phyloP scores from a whole-genome alignment of 148 eudicot genomes.

The Beta vulgaris region DNA sequence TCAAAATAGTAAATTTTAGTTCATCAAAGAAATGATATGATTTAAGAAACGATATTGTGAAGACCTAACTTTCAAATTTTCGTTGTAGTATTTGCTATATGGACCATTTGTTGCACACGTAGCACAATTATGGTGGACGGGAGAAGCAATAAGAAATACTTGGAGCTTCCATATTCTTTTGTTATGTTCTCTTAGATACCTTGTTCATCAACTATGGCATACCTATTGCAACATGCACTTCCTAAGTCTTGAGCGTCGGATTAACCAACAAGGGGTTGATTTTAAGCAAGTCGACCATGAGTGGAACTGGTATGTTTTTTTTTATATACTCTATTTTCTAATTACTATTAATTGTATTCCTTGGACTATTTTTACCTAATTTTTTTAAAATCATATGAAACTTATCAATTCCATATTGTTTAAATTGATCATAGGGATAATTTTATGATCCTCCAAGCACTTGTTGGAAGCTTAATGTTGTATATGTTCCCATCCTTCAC shows the following conservation, averaged over 20 bases:
- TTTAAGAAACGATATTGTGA: not conserved
- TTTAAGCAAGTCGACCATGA: slow-evolving; percentile 80
- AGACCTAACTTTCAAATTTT: not conserved
- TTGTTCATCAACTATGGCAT: slow-evolving; percentile 52
- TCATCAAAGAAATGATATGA: not conserved
- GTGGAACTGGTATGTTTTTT: slow-evolving; percentile 67
- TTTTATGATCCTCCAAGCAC: slow-evolving; percentile 64
- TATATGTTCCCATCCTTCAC: slow-evolving; percentile 45
- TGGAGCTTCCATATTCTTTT: slow-evolving; percentile 67
- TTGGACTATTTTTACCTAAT: too few species aligned
- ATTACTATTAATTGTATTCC: not conserved
- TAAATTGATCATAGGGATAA: slow-evolving; percentile 54
- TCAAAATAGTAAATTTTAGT: too few species aligned
- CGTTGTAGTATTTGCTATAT: slow-evolving; percentile 52
- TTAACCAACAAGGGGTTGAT: slow-evolving; percentile 52
- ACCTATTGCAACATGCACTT: slow-evolving; percentile 59
- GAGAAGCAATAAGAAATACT: slow-evolving; percentile 29
- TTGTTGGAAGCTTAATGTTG: slow-evolving; percentile 38
- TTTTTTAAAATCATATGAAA: too few species aligned
- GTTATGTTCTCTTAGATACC: slow-evolving; percentile 44
- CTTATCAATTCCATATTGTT: not conserved
- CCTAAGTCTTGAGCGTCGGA: slow-evolving; percentile 52
- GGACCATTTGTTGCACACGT: slow-evolving; percentile 63
- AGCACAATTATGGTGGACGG: slow-evolving; percentile 45
- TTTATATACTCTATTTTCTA: not conserved